These are phyloP conservation scores for Ganoderma boninense DNA, from an alignment of 1,284 basidiomycete genomes.

Conservation along the genomic window DNA sequence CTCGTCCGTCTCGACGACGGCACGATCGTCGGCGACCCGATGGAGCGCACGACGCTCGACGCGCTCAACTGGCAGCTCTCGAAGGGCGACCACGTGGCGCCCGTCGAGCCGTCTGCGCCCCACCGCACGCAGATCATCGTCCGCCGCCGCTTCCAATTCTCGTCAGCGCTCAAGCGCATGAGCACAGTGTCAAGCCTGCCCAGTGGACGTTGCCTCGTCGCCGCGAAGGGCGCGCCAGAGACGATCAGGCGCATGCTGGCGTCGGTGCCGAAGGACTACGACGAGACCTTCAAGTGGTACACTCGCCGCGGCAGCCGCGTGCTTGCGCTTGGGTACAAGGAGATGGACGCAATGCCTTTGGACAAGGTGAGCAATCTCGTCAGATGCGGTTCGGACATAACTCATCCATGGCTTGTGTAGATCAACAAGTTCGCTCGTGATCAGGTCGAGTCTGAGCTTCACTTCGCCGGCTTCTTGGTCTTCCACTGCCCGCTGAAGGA, in stretches of 20 bases:
- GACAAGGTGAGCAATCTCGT: constrained; percentile 62
- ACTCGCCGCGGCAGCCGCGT: constrained; percentile 92
- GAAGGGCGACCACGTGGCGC: constrained; percentile 82
- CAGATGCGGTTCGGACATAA: no score
- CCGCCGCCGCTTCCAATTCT: constrained; percentile 94
- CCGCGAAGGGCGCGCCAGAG: constrained; percentile 96
- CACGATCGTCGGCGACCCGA: constrained; percentile 95
- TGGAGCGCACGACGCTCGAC: constrained; percentile 98
- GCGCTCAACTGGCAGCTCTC: constrained; percentile 91
- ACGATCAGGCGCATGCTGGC: constrained; percentile 90
- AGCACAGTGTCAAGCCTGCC: constrained; percentile 85
- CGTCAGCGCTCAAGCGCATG: constrained; percentile 95
- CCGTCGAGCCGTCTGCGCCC: constrained; percentile 59
- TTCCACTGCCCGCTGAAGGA: constrained; percentile 96
- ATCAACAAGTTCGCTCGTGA: constrained; percentile 87
- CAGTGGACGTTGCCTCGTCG: constrained; percentile 63
- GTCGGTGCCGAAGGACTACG: constrained; percentile 80
- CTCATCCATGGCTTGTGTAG: no score
- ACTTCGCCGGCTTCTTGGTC: constrained; percentile 92
- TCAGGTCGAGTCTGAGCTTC: constrained; percentile 78
- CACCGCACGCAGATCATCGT: constrained; percentile 76
- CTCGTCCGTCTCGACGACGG: constrained; percentile 94
- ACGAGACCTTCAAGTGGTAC: constrained; percentile 93
- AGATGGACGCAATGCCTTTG: constrained; percentile 70
- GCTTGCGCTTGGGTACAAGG: constrained; percentile 88